Evolutionary conservation across 345 rosid species (phyloP).

Genomic region (Hibiscus trionum): DNA sequence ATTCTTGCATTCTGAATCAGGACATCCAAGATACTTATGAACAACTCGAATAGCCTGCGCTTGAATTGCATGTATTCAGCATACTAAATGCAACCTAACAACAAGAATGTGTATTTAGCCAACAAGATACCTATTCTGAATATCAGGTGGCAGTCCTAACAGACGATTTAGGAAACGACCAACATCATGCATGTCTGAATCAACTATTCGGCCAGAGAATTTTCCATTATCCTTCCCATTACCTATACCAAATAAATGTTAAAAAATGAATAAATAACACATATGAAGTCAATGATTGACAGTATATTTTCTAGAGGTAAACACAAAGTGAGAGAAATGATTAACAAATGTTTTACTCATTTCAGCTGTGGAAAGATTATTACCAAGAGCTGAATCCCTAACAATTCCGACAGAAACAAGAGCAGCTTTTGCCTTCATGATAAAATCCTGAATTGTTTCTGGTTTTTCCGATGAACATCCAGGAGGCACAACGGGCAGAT

Average conservation of each 20-base stretch:
- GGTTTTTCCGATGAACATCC: constrained; percentile 88
- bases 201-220: constrained; percentile 88
- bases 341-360: not conserved
- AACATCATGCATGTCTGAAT: constrained; percentile 98
- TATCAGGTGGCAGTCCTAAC: constrained; percentile 91
- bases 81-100: not conserved
- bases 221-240: constrained; percentile 78
- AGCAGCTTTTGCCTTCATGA: constrained; percentile 88
- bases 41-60: constrained; percentile 86
- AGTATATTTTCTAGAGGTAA: not conserved
- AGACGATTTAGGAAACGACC: constrained; percentile 94
- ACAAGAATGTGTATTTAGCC: constrained; percentile 8
- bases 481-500: constrained; percentile 87
- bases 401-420: constrained; percentile 97
- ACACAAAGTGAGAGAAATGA: not conserved
- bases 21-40: constrained; percentile 78
- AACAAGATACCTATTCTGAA: constrained; percentile 73
- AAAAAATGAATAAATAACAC: constrained; percentile 1
- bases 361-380: not conserved
- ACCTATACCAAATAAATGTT: constrained; percentile 35
- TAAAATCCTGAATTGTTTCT: constrained; percentile 71
- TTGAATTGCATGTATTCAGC: constrained; percentile 19
- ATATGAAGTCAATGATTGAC: not conserved
- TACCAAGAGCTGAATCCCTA: constrained; percentile 82
- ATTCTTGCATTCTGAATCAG: constrained; percentile 87